Evolutionary conservation across 2,329 filamentous ascomycete genomes (phyloP), one percentile per base, ranked within the genome.

Genomic region (Pseudomassariella vexata): DNA sequence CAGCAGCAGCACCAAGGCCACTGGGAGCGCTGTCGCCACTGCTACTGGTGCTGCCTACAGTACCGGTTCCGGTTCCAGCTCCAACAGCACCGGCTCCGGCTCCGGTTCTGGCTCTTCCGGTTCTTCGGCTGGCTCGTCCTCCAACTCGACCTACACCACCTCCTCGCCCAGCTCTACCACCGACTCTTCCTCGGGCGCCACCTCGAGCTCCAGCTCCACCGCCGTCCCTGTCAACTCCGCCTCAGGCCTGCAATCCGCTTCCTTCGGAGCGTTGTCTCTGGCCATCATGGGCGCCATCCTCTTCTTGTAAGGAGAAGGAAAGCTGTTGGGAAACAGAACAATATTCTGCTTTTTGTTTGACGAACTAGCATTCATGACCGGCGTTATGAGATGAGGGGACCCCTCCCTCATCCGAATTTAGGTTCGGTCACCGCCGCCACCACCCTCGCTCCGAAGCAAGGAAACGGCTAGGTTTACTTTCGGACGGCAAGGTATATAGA

Each of bases 81-180:
- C 44, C 21, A 40, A 26, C 16, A 33, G 28, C 33, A 26, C 38
- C 8, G 19, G 27, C 27, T 37, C 40, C 29, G 34, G 30, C 36
- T 39, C 44, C 8, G 25, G 38, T 23, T 38, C 37, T 12, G 40
- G 38, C 36, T 48, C 47, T n/a, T 50, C 32, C 38, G 44, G 34
- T 25, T 19, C 16, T 30, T 35, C 41, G 19, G 47, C 47, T 16
- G 37, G 42, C 19, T 44, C 43, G n/a, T 36, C 40, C 8, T 12
- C 14, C 6, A n/a, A 6, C n/a, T 26, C 27, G 11, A n/a, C n/a
- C n/a, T 14, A 17, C 19, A 15, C 32, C 38, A 44, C 30, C 31
- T 30, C 28, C 30, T 32, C 32, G 12, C 35, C 37, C 34, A 32
- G 33, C 23, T 37, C 41, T 15, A 39, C 40, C 24, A 33, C 37